Evolutionary conservation across 2,329 filamentous ascomycete species (phyloP).

Genomic region (Neophaeococcomyces mojaviensis): DNA sequence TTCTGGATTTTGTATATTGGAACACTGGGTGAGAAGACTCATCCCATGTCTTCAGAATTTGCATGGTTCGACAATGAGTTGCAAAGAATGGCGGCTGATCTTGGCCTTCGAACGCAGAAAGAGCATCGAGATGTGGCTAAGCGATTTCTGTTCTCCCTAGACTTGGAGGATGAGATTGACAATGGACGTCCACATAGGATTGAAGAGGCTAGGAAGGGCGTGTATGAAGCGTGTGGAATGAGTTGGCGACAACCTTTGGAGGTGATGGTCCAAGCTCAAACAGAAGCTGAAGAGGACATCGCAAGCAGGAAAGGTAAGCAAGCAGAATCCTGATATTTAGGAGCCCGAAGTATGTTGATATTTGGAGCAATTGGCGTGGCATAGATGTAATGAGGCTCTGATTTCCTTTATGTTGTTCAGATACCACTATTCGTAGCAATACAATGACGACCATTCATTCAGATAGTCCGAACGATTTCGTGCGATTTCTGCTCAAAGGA

Average conservation of each 20-base stretch:
- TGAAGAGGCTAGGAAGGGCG: constrained; percentile 15
- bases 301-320: constrained; percentile 10
- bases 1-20: constrained; percentile 21
- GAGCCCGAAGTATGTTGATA: no score
- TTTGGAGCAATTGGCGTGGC: no score
- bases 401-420: no score
- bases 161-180: constrained; percentile 16
- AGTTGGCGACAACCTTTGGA: constrained; percentile 20
- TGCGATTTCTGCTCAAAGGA: no score
- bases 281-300: constrained; percentile 6
- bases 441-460: no score
- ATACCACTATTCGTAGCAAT: no score
- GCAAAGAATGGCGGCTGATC: constrained; percentile 5
- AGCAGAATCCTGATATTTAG: constrained; percentile 1
- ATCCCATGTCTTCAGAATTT: constrained; percentile 10
- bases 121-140: constrained; percentile 17
- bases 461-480: no score
- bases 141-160: constrained; percentile 18
- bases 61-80: constrained; percentile 15
- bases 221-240: constrained; percentile 18
- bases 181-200: constrained; percentile 12
- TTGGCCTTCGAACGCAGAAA: constrained; percentile 12
- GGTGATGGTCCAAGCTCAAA: not conserved
- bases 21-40: constrained; percentile 16
- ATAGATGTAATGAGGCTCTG: no score